Percentiles rank a stretch among this genome's conserved stretches.
phyloP scores from a whole-genome alignment of 2,329 filamentous ascomycete genomes.

The Penicillium sp. region DNA sequence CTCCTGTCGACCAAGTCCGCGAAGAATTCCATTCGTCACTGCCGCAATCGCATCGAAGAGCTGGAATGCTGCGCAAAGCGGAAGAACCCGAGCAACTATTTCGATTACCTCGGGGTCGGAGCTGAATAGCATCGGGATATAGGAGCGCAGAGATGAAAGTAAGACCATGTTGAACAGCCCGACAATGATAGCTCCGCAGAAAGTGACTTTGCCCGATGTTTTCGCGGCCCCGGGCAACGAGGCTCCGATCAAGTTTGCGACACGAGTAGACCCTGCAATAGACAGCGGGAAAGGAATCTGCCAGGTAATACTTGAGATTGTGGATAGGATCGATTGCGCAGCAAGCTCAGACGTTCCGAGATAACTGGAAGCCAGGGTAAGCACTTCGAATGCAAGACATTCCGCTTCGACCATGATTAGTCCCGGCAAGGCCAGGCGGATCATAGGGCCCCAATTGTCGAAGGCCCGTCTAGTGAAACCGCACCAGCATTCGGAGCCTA shows the following conservation, averaged over 20 bases:
- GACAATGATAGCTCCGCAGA: constrained; percentile 69
- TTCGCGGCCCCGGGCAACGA: constrained; percentile 79
- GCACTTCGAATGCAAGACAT: constrained; percentile 88
- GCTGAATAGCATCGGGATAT: constrained; percentile 81
- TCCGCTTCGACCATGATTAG: constrained; percentile 95
- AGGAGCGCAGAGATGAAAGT: constrained; percentile 68
- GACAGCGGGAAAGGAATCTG: constrained; percentile 91
- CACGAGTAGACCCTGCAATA: constrained; percentile 83
- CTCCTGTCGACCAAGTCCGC: constrained; percentile 85
- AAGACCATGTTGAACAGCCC: constrained; percentile 78
- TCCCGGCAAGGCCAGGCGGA: constrained; percentile 83
- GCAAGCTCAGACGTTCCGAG: constrained; percentile 80
- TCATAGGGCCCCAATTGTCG: constrained; percentile 80
- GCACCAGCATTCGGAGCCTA: constrained; percentile 78
- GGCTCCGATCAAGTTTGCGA: constrained; percentile 91
- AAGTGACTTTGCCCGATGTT: constrained; percentile 76
- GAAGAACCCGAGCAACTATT: constrained; percentile 71
- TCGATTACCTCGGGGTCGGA: constrained; percentile 70
- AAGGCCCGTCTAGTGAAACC: constrained; percentile 74
- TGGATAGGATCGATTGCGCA: constrained; percentile 83
- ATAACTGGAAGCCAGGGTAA: constrained; percentile 80
- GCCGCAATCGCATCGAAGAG: constrained; percentile 82
- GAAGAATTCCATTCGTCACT: constrained; percentile 80
- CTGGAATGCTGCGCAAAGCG: constrained; percentile 85
- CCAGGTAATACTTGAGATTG: constrained; percentile 78